Base-by-base conservation (phyloP, 2,329 filamentous ascomycete genomes). In the Neurospora crassa region DNA sequence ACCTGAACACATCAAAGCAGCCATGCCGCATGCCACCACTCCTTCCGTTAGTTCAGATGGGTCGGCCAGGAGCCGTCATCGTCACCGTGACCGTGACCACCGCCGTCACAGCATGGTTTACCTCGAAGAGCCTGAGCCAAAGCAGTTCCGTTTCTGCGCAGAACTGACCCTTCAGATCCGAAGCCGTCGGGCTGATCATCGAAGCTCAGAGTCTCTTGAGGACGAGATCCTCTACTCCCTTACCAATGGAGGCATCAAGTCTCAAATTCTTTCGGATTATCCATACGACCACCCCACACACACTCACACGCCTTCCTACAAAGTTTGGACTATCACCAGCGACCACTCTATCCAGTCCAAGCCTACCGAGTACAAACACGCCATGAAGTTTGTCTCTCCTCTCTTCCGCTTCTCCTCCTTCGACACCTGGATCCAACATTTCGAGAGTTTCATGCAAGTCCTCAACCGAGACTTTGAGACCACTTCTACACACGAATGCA, bases 331-430 rank as follows among this genome's bases (percentile, higher is more conserved):
- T 63, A 69, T 77, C 34, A 42, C 72, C 34, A 67, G 40, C 18
- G 74, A 76, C 67, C 69, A 69, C 18, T 71, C 72, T 69, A 74
- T 77, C 68, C 74, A 71, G 7, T 70, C 71, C 7, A 70, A 72
- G 20, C 71, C 73, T 4, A 47, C 40, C 18, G 74, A 77, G 68
- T 71, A 76, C 73, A 73, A 68, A 67, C 76, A 74, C 70, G 75
- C 74, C 71, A 74, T 77, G 68, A 73, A 73, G 68, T 71, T 77
- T 18, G 71, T 74, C 43, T 77, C 76, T 16, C 76, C 76, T 69
- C 74, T 75, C 72, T 42, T 73, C 40, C 71, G 68, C 69, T 77
- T 77, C 71, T 68, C 71, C 47, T 45, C 67, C 34, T 69, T 72
- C 71, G 70, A 71, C n/a, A 18, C 47, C 20, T 75, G 75, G 74